Base-by-base conservation (phyloP, 1,284 basidiomycete genomes). In the Rhodotorula sp. region DNA sequence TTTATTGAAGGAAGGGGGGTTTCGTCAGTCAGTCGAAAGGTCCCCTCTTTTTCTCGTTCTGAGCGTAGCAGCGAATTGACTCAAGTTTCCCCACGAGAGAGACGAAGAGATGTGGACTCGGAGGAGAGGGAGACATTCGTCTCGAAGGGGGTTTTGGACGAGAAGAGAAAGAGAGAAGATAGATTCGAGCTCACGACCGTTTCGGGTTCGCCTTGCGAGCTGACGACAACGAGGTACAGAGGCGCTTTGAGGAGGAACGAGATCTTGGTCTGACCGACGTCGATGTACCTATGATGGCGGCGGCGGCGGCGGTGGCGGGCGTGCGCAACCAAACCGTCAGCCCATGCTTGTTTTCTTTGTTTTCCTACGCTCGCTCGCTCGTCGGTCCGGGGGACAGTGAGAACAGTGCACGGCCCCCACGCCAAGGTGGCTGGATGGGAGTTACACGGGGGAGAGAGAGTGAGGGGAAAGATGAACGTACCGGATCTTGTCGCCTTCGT, bases 131-230 rank as follows among this genome's bases (percentile, higher is more conserved):
- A 38, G n/a, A 28, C 28, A 2, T 28, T 28, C 28, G 28, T 28
- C 28, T 28, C 28, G 28, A 28, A 28, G 28, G 28, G 28, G 2
- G 28, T 28, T 28, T 28, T 28, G 3, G 38, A 43, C 34, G 38
- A 14, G 10, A 14, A n/a, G 14, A 31, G 16, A 19, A 23, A 19
- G 18, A 28, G 26, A 48, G 21, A 14, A 48, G 21, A 14, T 15
- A 58, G 26, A n/a, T 56, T 50, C 34, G 54, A 34, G 86, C 92
- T 84, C 83, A 95, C 92, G 76, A 95, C 89, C 75, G 90, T 90
- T 81, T 95, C 93, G 0, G 95, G 93, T 81, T 97, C 94, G 43
- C 91, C 90, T 91, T 92, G 95, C 45, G 62, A 61, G 43, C 92
- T 93, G 4, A 89, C 89, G 76, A 90, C 94, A 28, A 90, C 92